These are phyloP conservation scores for Sporothrix pallida DNA, from an alignment of 2,329 filamentous ascomycete genomes.

Conservation along the genomic window DNA sequence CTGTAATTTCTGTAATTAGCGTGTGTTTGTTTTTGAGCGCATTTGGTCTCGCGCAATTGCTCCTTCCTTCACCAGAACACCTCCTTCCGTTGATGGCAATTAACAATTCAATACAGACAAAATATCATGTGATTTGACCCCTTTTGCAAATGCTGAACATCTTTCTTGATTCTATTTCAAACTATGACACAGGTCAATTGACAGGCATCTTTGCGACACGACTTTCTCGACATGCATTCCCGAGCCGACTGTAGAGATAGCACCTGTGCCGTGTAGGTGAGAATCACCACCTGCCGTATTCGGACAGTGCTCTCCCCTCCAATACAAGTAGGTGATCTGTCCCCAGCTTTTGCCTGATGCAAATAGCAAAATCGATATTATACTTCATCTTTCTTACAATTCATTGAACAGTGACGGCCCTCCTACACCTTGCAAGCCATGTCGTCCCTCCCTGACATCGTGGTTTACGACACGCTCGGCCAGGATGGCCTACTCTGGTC, in stretches of 20 bases:
- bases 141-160: neutral
- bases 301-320: neutral
- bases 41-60: neutral
- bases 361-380: neutral
- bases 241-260: too few species aligned
- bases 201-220: neutral
- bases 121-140: neutral
- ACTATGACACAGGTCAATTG: neutral
- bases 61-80: neutral
- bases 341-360: neutral
- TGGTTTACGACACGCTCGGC: conserved; percentile 13
- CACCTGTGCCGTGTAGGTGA: neutral
- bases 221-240: neutral
- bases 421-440: neutral
- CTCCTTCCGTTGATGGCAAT: neutral
- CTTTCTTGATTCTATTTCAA: neutral
- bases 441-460: neutral
- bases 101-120: neutral
- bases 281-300: neutral
- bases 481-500: neutral
- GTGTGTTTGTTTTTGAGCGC: neutral
- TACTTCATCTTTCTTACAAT: neutral
- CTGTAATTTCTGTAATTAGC: too few species aligned
- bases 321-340: neutral
- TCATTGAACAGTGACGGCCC: neutral